These are phyloP conservation scores for Aspergillus taichungensis DNA, from an alignment of 495 filamentous ascomycete genomes.

Conservation along the genomic window DNA sequence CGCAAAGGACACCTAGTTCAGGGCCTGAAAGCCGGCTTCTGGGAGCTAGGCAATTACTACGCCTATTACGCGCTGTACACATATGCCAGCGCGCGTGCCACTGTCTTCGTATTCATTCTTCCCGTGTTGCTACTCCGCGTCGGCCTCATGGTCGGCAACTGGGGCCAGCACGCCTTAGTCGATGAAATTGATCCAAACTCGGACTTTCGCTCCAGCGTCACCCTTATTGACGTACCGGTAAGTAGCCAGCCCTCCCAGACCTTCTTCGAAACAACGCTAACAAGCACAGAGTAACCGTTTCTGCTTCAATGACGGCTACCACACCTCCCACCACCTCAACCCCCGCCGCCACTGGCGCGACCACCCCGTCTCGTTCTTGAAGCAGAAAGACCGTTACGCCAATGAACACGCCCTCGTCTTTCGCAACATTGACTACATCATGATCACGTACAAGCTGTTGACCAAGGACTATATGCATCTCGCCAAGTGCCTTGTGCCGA, in stretches of 20 bases:
- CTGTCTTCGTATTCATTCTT: constrained; percentile 50
- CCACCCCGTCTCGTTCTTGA: constrained; percentile 58
- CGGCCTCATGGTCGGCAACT: constrained; percentile 66
- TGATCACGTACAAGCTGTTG: constrained; percentile 53
- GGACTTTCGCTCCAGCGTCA: constrained; percentile 63
- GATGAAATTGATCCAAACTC: constrained; percentile 59
- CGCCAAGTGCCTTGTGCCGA: constrained; percentile 57
- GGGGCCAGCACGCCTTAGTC: constrained; percentile 68
- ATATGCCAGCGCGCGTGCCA: constrained; percentile 40
- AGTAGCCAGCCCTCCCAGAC: constrained; percentile 18
- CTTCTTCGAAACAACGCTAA: constrained; percentile 3
- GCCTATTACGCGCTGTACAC: constrained; percentile 39
- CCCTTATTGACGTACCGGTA: constrained; percentile 63
- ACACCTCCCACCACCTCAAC: constrained; percentile 70
- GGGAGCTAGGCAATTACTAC: constrained; percentile 47
- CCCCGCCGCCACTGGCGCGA: constrained; percentile 67
- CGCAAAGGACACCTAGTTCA: constrained; percentile 42
- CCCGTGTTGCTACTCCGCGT: constrained; percentile 51
- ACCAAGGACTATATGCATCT: constrained; percentile 55
- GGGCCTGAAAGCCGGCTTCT: constrained; percentile 44
- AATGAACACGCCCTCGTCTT: constrained; percentile 57
- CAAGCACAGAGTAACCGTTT: constrained; percentile 53
- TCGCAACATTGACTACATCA: constrained; percentile 61
- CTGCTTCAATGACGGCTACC: constrained; percentile 72
- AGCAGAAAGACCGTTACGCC: constrained; percentile 50